Conservation (phyloP, 306 rosid genomes). For the Pterocarpus santalinus region DNA sequence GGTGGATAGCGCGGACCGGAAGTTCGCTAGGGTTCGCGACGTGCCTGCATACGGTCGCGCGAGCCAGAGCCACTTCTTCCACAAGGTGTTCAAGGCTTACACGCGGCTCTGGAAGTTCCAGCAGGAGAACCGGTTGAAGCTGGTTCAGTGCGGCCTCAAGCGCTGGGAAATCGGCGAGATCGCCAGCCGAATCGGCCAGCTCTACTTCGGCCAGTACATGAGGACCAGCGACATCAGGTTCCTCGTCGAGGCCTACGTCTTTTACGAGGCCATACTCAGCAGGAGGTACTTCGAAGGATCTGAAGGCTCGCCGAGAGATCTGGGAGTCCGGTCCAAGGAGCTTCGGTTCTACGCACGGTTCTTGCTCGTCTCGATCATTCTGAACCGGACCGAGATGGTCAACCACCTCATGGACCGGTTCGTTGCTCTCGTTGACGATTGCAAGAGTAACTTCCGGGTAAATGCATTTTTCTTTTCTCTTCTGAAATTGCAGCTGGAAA, state of each 20-base stretch:
- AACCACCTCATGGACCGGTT: slow-evolving; percentile 75
- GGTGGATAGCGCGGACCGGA: slow-evolving; percentile 90
- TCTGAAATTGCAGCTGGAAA: slow-evolving; percentile 34
- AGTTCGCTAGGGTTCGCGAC: slow-evolving; percentile 95
- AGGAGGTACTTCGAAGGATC: slow-evolving; percentile 89
- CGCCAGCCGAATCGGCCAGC: slow-evolving; percentile 98
- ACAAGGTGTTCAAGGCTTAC: slow-evolving; percentile 92
- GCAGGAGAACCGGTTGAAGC: slow-evolving; percentile 80
- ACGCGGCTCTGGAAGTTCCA: slow-evolving; percentile 92
- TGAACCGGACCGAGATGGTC: slow-evolving; percentile 82
- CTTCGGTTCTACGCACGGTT: slow-evolving; percentile 93
- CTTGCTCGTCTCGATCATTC: slow-evolving; percentile 78
- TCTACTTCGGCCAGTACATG: slow-evolving; percentile 95
- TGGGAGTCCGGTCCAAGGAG: slow-evolving; percentile 86
- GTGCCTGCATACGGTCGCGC: slow-evolving; percentile 82
- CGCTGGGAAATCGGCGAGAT: slow-evolving; percentile 99
- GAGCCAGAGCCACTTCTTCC: slow-evolving; percentile 75
- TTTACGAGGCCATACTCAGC: slow-evolving; percentile 92
- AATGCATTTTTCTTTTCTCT: slow-evolving; percentile 30
- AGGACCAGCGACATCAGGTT: slow-evolving; percentile 89
- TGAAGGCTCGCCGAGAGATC: slow-evolving; percentile 73
- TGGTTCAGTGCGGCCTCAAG: slow-evolving; percentile 78
- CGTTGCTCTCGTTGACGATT: slow-evolving; percentile 79
- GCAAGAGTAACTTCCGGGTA: slow-evolving; percentile 84
- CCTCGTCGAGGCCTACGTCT: slow-evolving; percentile 86